Conservation (phyloP, 2,329 filamentous ascomycete species). For the Apiospora aurea region DNA sequence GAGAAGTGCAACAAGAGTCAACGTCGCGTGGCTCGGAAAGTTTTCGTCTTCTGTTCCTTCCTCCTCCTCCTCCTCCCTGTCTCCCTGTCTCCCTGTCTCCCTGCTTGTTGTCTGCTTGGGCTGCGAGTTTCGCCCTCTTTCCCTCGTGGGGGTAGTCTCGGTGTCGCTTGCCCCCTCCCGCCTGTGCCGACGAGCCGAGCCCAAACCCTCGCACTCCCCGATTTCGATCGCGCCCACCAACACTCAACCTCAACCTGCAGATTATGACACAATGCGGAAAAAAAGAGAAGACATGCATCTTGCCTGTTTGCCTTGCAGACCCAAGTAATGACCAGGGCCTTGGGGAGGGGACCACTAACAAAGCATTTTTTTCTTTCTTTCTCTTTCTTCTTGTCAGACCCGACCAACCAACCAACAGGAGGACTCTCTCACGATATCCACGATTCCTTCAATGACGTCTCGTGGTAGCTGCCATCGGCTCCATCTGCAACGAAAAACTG, state of each 20-base stretch:
- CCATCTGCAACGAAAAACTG: slow-evolving; percentile 6
- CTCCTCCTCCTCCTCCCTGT: neutral
- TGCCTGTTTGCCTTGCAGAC: neutral
- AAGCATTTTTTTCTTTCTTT: neutral
- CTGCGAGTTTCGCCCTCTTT: neutral
- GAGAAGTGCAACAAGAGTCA: neutral
- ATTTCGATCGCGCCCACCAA: neutral
- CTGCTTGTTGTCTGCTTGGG: too few relatives aligned
- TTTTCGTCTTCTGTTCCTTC: neutral
- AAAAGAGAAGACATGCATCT: slow-evolving; percentile 3
- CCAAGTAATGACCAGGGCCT: neutral
- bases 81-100: neutral
- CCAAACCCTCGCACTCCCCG: neutral
- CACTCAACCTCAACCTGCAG: neutral
- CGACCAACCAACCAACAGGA: neutral
- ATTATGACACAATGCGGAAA: neutral
- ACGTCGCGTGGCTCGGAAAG: neutral
- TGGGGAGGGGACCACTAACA: neutral
- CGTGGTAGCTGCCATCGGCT: neutral
- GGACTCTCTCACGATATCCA: neutral
- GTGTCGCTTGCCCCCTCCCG: neutral
- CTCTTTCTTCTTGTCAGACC: neutral
- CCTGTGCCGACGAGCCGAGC: slow-evolving; percentile 13
- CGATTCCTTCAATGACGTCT: slow-evolving; percentile 17
- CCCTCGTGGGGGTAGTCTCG: neutral